Evolutionary conservation across 768 basidiomycete species (phyloP).

Genomic region (Suillus discolor): DNA sequence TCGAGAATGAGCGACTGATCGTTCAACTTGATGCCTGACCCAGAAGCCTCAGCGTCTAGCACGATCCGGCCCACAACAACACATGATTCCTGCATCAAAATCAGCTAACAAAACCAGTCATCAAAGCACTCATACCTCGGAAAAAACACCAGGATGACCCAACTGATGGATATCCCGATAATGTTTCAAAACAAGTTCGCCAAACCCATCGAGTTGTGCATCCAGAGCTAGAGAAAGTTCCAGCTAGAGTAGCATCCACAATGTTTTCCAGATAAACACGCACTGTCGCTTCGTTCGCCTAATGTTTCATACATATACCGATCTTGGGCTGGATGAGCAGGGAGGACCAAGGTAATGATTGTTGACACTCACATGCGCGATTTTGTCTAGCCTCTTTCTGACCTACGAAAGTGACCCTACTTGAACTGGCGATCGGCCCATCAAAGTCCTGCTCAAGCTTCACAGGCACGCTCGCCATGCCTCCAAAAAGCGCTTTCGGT

Average conservation of each 20-base stretch:
- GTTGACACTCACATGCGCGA: conserved; percentile 54
- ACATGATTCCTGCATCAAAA: conserved; percentile 54
- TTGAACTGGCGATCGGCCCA: conserved; percentile 25
- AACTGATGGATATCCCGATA: conserved; percentile 70
- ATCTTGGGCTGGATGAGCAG: conserved; percentile 43
- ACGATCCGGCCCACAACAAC: conserved; percentile 75
- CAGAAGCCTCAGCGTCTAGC: conserved; percentile 62
- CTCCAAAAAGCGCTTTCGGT: conserved; percentile 1
- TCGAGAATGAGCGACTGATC: conserved; percentile 80
- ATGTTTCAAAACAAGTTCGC: conserved; percentile 66
- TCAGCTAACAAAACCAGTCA: background rate
- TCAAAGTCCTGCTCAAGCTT: conserved; percentile 8
- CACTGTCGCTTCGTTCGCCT: conserved; percentile 81
- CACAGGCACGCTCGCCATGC: background rate
- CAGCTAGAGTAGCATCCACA: background rate
- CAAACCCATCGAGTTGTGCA: conserved; percentile 84
- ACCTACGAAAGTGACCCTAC: conserved; percentile 32
- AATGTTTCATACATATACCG: conserved; percentile 96
- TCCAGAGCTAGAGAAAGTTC: conserved; percentile 64
- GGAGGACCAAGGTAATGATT: background rate
- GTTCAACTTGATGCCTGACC: conserved; percentile 64
- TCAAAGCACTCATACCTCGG: conserved; percentile 43
- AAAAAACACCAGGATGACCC: conserved; percentile 68
- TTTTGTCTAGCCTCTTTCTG: conserved; percentile 31
- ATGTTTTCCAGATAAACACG: conserved; percentile 11